phyloP scores from a whole-genome alignment of 2,329 filamentous ascomycete species.

The Alternaria incomplexa region DNA sequence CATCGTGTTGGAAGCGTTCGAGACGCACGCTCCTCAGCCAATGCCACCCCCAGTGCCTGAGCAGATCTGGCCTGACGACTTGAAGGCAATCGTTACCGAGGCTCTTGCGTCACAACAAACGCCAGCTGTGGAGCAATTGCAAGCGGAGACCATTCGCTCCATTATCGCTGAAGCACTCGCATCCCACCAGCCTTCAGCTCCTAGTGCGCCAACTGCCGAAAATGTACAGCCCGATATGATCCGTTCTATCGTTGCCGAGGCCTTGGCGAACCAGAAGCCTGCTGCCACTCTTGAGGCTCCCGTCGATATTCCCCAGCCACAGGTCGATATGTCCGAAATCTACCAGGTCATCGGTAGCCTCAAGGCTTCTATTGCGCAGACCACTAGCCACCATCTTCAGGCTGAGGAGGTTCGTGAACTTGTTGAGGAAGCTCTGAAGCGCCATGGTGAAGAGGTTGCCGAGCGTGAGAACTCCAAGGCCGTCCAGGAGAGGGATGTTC shows the following conservation, averaged over 20 bases:
- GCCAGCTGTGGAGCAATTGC: constrained; percentile 21
- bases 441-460: constrained; percentile 38
- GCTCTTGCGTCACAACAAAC: constrained; percentile 58
- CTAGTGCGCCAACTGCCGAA: constrained; percentile 26
- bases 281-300: constrained; percentile 36
- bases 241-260: constrained; percentile 43
- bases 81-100: constrained; percentile 64
- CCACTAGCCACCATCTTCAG: constrained; percentile 53
- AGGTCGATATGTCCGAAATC: constrained; percentile 51
- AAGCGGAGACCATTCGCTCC: constrained; percentile 33
- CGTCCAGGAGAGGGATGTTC: constrained; percentile 40
- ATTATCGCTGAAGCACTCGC: constrained; percentile 38
- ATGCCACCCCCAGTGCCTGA: constrained; percentile 32
- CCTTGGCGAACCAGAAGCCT: constrained; percentile 41
- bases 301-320: constrained; percentile 44
- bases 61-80: constrained; percentile 49
- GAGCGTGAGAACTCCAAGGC: constrained; percentile 39
- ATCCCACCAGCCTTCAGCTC: constrained; percentile 27
- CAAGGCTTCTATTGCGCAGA: constrained; percentile 56
- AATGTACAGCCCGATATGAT: constrained; percentile 43
- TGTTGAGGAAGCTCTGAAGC: constrained; percentile 46
- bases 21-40: constrained; percentile 35
- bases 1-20: constrained; percentile 40
- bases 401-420: constrained; percentile 51
- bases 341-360: constrained; percentile 57